Evolutionary conservation across 257 asterid species (phyloP).

Genomic region (Cynanchum wilfordii): DNA sequence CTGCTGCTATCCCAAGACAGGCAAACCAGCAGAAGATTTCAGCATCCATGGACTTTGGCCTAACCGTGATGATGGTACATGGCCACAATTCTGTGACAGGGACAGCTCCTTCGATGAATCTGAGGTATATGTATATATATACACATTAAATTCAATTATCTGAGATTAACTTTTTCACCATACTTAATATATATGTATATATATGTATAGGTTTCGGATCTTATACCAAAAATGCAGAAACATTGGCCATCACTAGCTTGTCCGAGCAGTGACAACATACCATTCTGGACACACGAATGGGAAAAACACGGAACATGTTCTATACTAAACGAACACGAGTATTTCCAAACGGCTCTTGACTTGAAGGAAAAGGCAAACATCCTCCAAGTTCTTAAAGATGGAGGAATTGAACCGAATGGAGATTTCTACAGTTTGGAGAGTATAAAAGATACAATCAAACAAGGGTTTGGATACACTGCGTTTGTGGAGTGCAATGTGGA

Average conservation of each 20-base stretch:
- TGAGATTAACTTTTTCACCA: neutral
- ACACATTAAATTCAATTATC: too few species aligned
- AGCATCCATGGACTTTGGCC: slow-evolving; percentile 91
- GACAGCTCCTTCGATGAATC: slow-evolving; percentile 40
- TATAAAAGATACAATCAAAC: slow-evolving; percentile 44
- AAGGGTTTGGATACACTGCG: slow-evolving; percentile 50
- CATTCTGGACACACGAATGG: slow-evolving; percentile 87
- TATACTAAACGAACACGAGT: slow-evolving; percentile 36
- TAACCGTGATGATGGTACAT: slow-evolving; percentile 47
- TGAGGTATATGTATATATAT: slow-evolving; percentile 33
- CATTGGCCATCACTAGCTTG: slow-evolving; percentile 86
- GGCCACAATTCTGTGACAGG: slow-evolving; percentile 58
- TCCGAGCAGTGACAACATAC: slow-evolving; percentile 54
- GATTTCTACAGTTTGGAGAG: slow-evolving; percentile 32
- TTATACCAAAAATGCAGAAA: slow-evolving; percentile 42
- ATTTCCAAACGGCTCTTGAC: slow-evolving; percentile 55
- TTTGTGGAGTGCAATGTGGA: slow-evolving; percentile 62
- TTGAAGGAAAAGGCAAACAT: slow-evolving; percentile 52
- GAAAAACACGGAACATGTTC: slow-evolving; percentile 80
- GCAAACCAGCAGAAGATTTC: slow-evolving; percentile 65
- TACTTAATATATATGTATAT: neutral
- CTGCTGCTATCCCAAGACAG: slow-evolving; percentile 70
- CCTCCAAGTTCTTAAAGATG: slow-evolving; percentile 44
- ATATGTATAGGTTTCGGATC: slow-evolving; percentile 45
- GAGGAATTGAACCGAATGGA: slow-evolving; percentile 52